phyloP scores from a whole-genome alignment of 345 rosid genomes.

The Aurinia saxatilis region DNA sequence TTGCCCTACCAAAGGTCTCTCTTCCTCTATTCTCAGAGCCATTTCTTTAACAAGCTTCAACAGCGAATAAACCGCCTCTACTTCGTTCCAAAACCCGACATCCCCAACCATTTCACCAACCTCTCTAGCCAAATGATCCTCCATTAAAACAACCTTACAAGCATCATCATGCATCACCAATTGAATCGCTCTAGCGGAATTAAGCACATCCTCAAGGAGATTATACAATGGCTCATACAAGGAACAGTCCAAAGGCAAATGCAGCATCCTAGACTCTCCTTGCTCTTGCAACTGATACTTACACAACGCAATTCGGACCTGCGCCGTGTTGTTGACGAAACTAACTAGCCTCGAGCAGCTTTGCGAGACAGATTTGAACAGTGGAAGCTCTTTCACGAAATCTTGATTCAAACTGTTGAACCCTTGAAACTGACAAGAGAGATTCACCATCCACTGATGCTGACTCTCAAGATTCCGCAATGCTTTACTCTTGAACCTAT shows the following conservation, averaged over 20 bases:
- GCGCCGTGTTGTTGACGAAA: slow-evolving; percentile 54
- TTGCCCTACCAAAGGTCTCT: slow-evolving; percentile 86
- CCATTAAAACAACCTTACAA: slow-evolving; percentile 57
- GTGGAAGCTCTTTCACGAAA: slow-evolving; percentile 64
- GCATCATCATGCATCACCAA: slow-evolving; percentile 57
- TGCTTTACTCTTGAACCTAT: slow-evolving; percentile 79
- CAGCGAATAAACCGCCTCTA: slow-evolving; percentile 74
- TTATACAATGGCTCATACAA: slow-evolving; percentile 41
- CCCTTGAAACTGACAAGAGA: slow-evolving; percentile 88
- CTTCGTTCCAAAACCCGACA: slow-evolving; percentile 80
- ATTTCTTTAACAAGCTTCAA: slow-evolving; percentile 72
- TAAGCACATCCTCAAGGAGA: slow-evolving; percentile 68
- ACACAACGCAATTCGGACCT: slow-evolving; percentile 47
- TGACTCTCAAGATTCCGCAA: slow-evolving; percentile 76
- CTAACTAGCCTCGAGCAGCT: slow-evolving; percentile 71
- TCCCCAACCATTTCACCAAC: slow-evolving; percentile 67
- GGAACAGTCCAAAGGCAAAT: slow-evolving; percentile 42
- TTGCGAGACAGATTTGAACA: slow-evolving; percentile 53
- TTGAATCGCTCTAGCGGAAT: slow-evolving; percentile 64
- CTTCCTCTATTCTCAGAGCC: slow-evolving; percentile 73
- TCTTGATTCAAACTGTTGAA: slow-evolving; percentile 65
- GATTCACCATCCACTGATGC: slow-evolving; percentile 95
- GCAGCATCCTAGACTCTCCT: slow-evolving; percentile 55
- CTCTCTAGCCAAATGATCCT: slow-evolving; percentile 67
- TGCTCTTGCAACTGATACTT: slow-evolving; percentile 87